Percentiles rank a stretch among this genome's conserved stretches.
Evolutionary conservation across 495 filamentous ascomycete genomes (phyloP).

Genomic region (Podospora tetraspora): DNA sequence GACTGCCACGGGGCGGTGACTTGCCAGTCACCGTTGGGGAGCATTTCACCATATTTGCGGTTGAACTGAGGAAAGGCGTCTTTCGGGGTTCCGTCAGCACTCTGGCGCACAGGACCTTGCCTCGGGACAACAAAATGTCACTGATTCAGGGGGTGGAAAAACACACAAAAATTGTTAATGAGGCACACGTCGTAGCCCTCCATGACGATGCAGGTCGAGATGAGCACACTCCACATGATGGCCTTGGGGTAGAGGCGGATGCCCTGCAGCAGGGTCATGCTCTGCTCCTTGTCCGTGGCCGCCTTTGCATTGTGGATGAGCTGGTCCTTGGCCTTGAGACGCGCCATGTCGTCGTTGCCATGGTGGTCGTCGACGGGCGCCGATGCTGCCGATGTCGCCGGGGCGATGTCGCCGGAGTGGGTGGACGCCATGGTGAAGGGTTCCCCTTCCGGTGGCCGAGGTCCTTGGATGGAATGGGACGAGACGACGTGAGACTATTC

Average conservation of each 20-base stretch:
- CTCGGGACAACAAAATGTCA: not conserved
- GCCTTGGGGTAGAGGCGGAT: conserved; percentile 52
- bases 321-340: conserved; percentile 28
- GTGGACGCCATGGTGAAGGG: conserved; percentile 18
- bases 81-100: conserved; percentile 5
- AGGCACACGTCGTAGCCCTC: conserved; percentile 59
- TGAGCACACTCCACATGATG: conserved; percentile 54
- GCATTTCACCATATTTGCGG: conserved; percentile 58
- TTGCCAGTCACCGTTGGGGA: conserved; percentile 56
- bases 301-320: conserved; percentile 42
- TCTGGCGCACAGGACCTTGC: not conserved
- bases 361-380: conserved; percentile 2
- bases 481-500: not conserved
- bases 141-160: not conserved
- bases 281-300: conserved; percentile 50
- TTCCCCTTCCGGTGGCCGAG: not conserved
- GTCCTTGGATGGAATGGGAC: not conserved
- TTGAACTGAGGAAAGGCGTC: conserved; percentile 59
- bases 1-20: conserved; percentile 71
- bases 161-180: conserved; percentile 51
- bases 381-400: not conserved
- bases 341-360: conserved; percentile 15
- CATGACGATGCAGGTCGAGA: conserved; percentile 60
- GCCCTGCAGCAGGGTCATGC: conserved; percentile 50
- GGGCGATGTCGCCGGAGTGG: conserved; percentile 3